These are phyloP conservation scores for Candida multigemmis DNA, from an alignment of 805 yeast genomes.

Conservation along the genomic window DNA sequence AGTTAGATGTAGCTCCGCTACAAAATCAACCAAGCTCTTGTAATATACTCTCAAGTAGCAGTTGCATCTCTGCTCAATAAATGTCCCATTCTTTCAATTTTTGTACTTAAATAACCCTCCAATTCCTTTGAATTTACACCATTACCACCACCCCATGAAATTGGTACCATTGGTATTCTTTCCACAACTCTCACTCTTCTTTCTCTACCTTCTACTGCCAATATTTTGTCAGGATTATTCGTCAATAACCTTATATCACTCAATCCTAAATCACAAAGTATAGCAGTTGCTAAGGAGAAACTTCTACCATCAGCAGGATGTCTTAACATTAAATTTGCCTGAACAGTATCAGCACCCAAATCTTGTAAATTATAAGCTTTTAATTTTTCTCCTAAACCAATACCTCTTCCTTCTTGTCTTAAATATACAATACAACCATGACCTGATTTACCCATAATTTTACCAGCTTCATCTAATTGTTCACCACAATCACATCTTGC, in stretches of 20 bases:
- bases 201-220: conserved; percentile 87
- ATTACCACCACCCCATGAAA: conserved; percentile 59
- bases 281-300: conserved; percentile 90
- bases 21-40: no score
- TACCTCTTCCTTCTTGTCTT: conserved; percentile 98
- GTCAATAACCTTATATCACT: conserved; percentile 69
- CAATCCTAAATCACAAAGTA: conserved; percentile 74
- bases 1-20: no score
- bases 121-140: conserved; percentile 84
- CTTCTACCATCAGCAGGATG: conserved; percentile 99
- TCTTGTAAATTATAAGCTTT: conserved; percentile 97
- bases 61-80: no score
- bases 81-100: conserved; percentile 97
- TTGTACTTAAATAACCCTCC: conserved; percentile 88
- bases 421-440: conserved; percentile 92
- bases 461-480: conserved; percentile 96
- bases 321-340: conserved; percentile 82
- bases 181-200: conserved; percentile 68
- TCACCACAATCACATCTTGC: conserved; percentile 99
- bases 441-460: conserved; percentile 79
- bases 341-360: conserved; percentile 96
- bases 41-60: no score
- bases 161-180: conserved; percentile 94
- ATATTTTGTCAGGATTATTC: conserved; percentile 92
- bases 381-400: conserved; percentile 94